Percentiles rank a stretch among this genome's conserved stretches.
These are phyloP conservation scores for barrel medic (Medicago truncatula) DNA, from an alignment of 306 rosid genomes.

Conservation along the genomic window MtrunA17r5.0-ANR NC_053045.1:42460001-42460500, in stretches of 20 bases:
- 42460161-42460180: not conserved
- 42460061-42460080: slow-evolving; percentile 4
- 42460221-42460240: slow-evolving; percentile 10
- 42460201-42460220: slow-evolving; percentile 1
- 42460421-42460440: slow-evolving; percentile 44
- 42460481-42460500: slow-evolving; percentile 25
- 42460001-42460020: slow-evolving; percentile 5
- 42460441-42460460: slow-evolving; percentile 35
- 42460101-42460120: too few species aligned
- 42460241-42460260: slow-evolving; percentile 4
- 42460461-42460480: slow-evolving; percentile 23
- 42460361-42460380: slow-evolving; percentile 40
- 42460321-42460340: slow-evolving; percentile 12
- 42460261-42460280: too few species aligned
- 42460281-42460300: too few species aligned
- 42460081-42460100: too few species aligned
- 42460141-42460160: slow-evolving; percentile 18
- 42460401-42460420: slow-evolving; percentile 27
- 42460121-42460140: not conserved
- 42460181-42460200: slow-evolving; percentile 1
- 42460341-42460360: slow-evolving; percentile 26
- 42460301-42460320: not conserved
- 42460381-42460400: slow-evolving; percentile 39
- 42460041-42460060: slow-evolving; percentile 8
- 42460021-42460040: not conserved